Percentiles rank a stretch among this genome's conserved stretches.
Evolutionary conservation across 805 yeast species (phyloP).

Genomic region (Metschnikowia lachancei): DNA sequence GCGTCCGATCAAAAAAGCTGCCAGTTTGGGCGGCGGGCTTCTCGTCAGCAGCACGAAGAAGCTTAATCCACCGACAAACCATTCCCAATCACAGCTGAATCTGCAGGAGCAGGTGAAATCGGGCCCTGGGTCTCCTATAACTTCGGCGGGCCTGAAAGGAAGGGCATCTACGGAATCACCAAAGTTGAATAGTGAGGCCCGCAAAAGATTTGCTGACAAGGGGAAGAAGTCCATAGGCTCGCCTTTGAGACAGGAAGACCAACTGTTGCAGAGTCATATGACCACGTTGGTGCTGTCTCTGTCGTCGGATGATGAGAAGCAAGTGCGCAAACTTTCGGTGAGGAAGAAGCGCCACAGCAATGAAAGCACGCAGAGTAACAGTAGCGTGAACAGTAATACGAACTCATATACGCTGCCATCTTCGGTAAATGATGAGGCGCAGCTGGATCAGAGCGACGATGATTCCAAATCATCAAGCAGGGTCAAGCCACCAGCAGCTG

Average conservation of each 20-base stretch:
- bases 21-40: constrained; percentile 29
- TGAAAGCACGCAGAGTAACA: constrained; percentile 15
- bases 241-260: constrained; percentile 15
- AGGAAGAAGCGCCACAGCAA: constrained; percentile 16
- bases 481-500: constrained; percentile 4
- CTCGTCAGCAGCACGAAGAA: constrained; percentile 20
- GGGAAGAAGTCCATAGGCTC: constrained; percentile 15
- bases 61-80: constrained; percentile 9
- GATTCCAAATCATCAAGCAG: constrained; percentile 8
- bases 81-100: background rate
- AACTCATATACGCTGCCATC: constrained; percentile 37
- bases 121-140: constrained; percentile 6
- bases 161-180: constrained; percentile 26
- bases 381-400: constrained; percentile 17
- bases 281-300: constrained; percentile 22
- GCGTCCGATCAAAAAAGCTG: constrained; percentile 8
- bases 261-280: constrained; percentile 2
- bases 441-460: constrained; percentile 18
- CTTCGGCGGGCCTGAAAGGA: constrained; percentile 7
- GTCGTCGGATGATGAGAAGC: constrained; percentile 26
- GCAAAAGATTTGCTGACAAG: constrained; percentile 5
- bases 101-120: constrained; percentile 4
- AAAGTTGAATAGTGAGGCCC: constrained; percentile 12
- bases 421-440: constrained; percentile 30
- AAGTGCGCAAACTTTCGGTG: constrained; percentile 11